Evolutionary conservation across 768 basidiomycete genomes (phyloP).

Genomic region (Mycena belliarum): DNA sequence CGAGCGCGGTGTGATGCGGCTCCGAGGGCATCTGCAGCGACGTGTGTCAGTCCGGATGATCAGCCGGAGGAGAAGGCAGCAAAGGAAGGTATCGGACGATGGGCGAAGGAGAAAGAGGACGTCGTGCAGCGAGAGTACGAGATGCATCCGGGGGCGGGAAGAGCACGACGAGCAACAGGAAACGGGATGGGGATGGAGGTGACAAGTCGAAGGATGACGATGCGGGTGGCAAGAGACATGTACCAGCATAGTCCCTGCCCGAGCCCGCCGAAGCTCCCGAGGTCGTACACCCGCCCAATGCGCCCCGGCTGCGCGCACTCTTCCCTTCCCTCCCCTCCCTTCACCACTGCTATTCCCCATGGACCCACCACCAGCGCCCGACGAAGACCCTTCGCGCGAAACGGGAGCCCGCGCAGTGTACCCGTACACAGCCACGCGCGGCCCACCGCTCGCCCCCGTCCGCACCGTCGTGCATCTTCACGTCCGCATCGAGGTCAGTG

Average conservation of each 20-base stretch:
- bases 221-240: background rate
- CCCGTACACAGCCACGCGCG: too few species aligned
- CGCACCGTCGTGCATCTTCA: too few species aligned
- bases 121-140: background rate
- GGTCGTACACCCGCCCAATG: conserved; percentile 32
- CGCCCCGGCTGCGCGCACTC: conserved; percentile 1
- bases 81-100: background rate
- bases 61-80: background rate
- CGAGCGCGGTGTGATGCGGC: conserved; percentile 27
- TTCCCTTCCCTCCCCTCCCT: background rate
- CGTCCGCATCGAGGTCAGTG: too few species aligned
- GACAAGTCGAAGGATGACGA: background rate
- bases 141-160: background rate
- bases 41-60: background rate
- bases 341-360: too few species aligned
- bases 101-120: background rate
- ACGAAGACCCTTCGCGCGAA: too few species aligned
- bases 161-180: background rate
- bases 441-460: too few species aligned
- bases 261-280: conserved; percentile 47
- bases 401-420: too few species aligned
- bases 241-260: conserved; percentile 48
- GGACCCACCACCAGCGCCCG: too few species aligned
- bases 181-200: background rate
- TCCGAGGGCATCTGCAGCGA: conserved; percentile 33